Evolutionary conservation across 2,329 filamentous ascomycete species (phyloP), one percentile per base, ranked within the genome.

Genomic region (Curvularia verruculosa): DNA sequence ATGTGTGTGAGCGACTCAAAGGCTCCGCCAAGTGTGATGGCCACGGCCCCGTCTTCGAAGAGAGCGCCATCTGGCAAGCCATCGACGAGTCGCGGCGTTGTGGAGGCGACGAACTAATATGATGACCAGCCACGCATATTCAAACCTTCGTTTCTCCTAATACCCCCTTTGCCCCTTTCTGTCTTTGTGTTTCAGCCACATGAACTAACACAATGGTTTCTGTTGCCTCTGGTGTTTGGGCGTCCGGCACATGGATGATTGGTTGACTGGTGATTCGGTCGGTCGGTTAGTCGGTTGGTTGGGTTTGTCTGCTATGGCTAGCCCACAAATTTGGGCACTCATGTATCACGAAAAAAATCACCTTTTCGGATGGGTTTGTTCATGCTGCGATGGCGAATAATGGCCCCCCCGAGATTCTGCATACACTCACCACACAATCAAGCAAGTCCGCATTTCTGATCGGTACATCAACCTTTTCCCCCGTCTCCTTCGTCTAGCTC

Each of bases 41-140:
- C 2, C 89, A 92, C 71, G 80, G 93, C 0, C 93, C 93, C 2
- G 92, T 95, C 39, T 96, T 96, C 67, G 88, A 90, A 59, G 93
- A 96, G 75, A 79, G 84, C 23, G 85, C 86, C 43, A 88, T 98
- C 15, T 76, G 87, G 41, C 80, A 82, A 59, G 91, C 91, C 15
- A 93, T 98, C 62, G 85, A 91, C 74, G 84, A 89, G 68, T 94
- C 92, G 70, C 88, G 90, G 28, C 87, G 88, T 21, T 87, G 86
- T 65, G 89, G 89, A 18, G 89, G 86, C 44, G 92, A 96, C 75
- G 91, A 95, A 74, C 81, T 96, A 56, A 83, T 89, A 66, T 88
- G 60, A 74, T 24, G 9, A 5, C 37, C 37, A 18, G 23, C 19
- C 6, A 18, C 13, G 18, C 21, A 21, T 19, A 13, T 7, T 43